Base-by-base conservation (phyloP, 1,284 basidiomycete species). In the Malassezia yamatoensis region DNA sequence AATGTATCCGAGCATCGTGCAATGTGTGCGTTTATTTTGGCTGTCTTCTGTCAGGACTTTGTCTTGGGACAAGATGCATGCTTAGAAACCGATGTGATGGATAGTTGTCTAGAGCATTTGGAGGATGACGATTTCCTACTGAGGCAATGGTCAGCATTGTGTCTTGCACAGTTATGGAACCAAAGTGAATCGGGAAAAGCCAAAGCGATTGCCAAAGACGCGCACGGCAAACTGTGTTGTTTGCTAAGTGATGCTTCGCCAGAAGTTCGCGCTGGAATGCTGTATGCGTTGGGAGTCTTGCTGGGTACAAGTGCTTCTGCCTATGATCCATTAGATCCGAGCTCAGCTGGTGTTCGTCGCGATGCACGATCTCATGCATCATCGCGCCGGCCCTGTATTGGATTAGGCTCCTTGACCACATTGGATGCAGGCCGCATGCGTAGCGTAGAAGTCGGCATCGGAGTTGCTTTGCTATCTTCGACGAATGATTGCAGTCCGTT, bases 21-120 rank as follows among this genome's bases (percentile, higher is more conserved):
- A 0, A 98, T 98, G 93, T 98, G 91, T 72, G 89, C 90, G 0
- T 98, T 96, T 77, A 91, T 96, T 65, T 83, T 98, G 20, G 83
- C 87, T n/a, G 85, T 90, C 29, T 85, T 96, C 58, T 86, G 87
- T 53, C 85, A 93, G 20, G 90, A 91, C 66, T 91, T 86, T 74
- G 81, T 83, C 7, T 81, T 82, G 0, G 93, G 90, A 1, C 91
- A 98, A 76, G 81, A 82, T 51, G 89, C 88, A 0, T 93, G 89
- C 73, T 83, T 87, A 76, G 80, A 82, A 54, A 87, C 89, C 61
- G 81, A 84, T 24, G 88, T 96, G 0, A 90, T 98, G 68, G 87
- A 93, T 62, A 83, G 85, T 51, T 96, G 91, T 73, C 84, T 88
- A 52, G 83, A 87, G 46, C 82, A 87, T 37, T 78, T 98, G 5